Conservation (phyloP, 768 basidiomycete species). For the Lentinula raphanica region DNA sequence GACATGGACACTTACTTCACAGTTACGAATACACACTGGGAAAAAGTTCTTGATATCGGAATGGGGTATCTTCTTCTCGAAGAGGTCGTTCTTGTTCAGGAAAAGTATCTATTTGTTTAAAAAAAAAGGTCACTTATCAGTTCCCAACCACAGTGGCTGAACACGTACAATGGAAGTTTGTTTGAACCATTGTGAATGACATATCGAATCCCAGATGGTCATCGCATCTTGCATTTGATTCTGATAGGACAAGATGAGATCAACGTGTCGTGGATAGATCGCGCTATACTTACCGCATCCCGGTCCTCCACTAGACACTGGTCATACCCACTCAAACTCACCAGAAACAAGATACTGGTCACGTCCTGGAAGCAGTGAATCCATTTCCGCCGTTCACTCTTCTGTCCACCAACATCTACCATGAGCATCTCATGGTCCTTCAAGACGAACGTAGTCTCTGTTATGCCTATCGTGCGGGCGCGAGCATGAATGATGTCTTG, state of each 20-base stretch:
- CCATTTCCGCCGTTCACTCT: conserved; percentile 91
- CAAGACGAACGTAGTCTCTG: conserved; percentile 79
- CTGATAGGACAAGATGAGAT: conserved; percentile 30
- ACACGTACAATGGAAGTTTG: conserved; percentile 79
- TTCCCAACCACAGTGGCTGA: not conserved
- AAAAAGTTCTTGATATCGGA: conserved; percentile 89
- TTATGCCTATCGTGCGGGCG: conserved; percentile 87
- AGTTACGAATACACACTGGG: conserved; percentile 44
- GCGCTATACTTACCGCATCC: conserved; percentile 61
- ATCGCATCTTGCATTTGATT: conserved; percentile 99
- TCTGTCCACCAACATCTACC: conserved; percentile 83
- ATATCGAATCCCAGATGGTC: conserved; percentile 99
- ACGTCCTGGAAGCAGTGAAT: conserved; percentile 95
- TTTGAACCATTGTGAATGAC: conserved; percentile 96
- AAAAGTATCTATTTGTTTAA: conserved; percentile 91
- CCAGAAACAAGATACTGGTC: conserved; percentile 87
- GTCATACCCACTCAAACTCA: conserved; percentile 89
- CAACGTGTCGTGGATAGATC: not conserved
- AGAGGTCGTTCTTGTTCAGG: conserved; percentile 94
- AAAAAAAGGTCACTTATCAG: not conserved
- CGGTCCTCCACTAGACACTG: conserved; percentile 91
- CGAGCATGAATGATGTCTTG: conserved; percentile 86
- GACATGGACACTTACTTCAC: too few relatives aligned
- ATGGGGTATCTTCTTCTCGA: conserved; percentile 71
- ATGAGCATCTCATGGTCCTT: conserved; percentile 82